phyloP scores from a whole-genome alignment of 1,284 basidiomycete genomes.

The Sporisorium graminicola region DNA sequence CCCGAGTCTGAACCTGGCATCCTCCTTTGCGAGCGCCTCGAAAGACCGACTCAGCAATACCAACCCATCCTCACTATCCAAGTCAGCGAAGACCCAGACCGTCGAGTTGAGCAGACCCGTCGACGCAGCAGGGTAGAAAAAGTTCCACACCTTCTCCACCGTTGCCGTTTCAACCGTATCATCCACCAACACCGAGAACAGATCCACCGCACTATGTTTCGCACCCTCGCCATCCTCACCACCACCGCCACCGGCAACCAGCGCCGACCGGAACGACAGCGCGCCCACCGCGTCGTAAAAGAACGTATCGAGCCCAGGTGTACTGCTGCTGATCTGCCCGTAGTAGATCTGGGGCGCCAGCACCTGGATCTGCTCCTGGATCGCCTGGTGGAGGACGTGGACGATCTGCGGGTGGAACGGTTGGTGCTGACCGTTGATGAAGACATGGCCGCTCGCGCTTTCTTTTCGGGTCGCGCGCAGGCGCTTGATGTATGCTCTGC shows the following conservation, averaged over 20 bases:
- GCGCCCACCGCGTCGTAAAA: conserved; percentile 90
- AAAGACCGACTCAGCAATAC: conserved; percentile 77
- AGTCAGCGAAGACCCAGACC: conserved; percentile 81
- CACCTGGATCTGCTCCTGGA: conserved; percentile 50
- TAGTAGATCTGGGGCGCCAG: conserved; percentile 75
- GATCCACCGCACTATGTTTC: conserved; percentile 65
- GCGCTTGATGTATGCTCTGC: conserved; percentile 45
- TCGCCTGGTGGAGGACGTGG: conserved; percentile 41
- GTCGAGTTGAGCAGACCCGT: conserved; percentile 72
- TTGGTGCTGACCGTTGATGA: conserved; percentile 88
- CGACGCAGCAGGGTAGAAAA: conserved; percentile 75
- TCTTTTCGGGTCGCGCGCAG: conserved; percentile 36
- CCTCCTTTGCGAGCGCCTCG: conserved; percentile 74
- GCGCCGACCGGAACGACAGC: conserved; percentile 77
- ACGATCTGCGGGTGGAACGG: conserved; percentile 77
- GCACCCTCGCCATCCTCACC: conserved; percentile 71
- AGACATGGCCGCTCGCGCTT: conserved; percentile 72
- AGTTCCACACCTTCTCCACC: conserved; percentile 69
- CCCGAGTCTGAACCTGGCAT: conserved; percentile 34
- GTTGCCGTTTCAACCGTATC: neutral
- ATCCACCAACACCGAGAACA: conserved; percentile 37
- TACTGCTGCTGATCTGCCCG: conserved; percentile 75
- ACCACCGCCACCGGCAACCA: conserved; percentile 72
- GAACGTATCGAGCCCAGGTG: conserved; percentile 76
- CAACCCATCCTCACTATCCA: conserved; percentile 78